These are phyloP conservation scores for Pelargonium citronellum DNA, from an alignment of 441 rosid species.

Conservation along the genomic window DNA sequence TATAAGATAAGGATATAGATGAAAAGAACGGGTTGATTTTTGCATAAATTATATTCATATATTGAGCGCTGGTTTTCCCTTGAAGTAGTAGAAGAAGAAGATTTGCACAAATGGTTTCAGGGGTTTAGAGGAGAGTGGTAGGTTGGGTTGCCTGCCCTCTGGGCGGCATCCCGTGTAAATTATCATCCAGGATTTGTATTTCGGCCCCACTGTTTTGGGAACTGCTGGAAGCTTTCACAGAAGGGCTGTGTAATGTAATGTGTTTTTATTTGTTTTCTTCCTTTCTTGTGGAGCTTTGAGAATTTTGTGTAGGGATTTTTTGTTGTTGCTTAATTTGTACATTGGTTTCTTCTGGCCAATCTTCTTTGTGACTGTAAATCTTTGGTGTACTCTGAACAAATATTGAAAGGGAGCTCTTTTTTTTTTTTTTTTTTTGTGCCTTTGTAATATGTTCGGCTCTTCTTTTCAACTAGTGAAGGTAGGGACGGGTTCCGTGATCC, in stretches of 20 bases:
- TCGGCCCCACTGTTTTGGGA: conserved; percentile 11
- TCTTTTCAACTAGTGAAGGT: no score
- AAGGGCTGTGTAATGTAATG: conserved; percentile 25
- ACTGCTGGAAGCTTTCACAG: conserved; percentile 23
- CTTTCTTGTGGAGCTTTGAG: conserved; percentile 29
- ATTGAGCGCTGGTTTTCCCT: conserved; percentile 27
- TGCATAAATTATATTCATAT: conserved; percentile 25
- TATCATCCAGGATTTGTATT: conserved; percentile 25
- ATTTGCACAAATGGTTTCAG: conserved; percentile 14
- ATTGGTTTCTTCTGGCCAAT: conserved; percentile 30
- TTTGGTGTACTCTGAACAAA: not conserved
- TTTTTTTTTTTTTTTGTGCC: not conserved
- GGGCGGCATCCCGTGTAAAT: conserved; percentile 25
- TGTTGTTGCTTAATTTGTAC: conserved; percentile 27
- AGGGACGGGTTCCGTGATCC: no score
- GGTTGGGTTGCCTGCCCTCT: conserved; percentile 41
- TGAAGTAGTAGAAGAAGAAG: conserved; percentile 23
- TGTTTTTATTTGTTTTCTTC: conserved; percentile 18
- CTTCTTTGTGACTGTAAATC: conserved; percentile 16
- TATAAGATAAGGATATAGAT: not conserved
- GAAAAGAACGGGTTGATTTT: conserved; percentile 21
- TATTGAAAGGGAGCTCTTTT: not conserved
- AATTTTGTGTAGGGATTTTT: conserved; percentile 26
- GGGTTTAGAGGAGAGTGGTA: conserved; percentile 28
- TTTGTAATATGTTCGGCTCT: no score